phyloP scores from a whole-genome alignment of 306 rosid genomes.

The Vigna unguiculata region DNA sequence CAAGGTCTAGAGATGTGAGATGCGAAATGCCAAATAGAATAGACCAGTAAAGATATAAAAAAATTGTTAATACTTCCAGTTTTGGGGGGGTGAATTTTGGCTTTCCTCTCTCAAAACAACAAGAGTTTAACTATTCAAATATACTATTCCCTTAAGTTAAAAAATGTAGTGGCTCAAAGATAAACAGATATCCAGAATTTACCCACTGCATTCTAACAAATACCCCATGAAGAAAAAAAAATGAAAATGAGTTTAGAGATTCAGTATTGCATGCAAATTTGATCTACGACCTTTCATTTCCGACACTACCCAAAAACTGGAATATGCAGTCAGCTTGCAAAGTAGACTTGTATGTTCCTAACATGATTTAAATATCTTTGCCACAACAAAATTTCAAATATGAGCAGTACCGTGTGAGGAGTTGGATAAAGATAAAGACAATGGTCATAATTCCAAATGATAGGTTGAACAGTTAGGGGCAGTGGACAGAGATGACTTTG shows the following conservation, averaged over 20 bases:
- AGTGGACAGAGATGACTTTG: conserved; percentile 98
- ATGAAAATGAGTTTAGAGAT: not conserved
- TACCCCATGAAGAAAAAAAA: not conserved
- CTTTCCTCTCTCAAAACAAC: not conserved
- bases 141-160: not conserved
- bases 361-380: not conserved
- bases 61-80: not conserved
- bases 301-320: not conserved
- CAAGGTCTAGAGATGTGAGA: conserved; percentile 26
- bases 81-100: not conserved
- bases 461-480: conserved; percentile 79
- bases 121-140: not conserved
- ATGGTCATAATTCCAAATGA: conserved; percentile 93
- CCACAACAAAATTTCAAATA: not conserved
- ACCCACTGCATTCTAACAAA: conserved; percentile 2
- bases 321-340: not conserved
- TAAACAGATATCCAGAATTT: not conserved
- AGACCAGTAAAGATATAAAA: not conserved
- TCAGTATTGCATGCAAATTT: conserved; percentile 10
- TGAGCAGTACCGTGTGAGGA: conserved; percentile 78
- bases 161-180: not conserved
- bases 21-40: not conserved
- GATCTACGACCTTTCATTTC: not conserved
- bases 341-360: conserved; percentile 2
- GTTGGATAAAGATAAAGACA: conserved; percentile 89